A percentile compares a stretch with the other conserved stretches of the same genome.
These are phyloP conservation scores for Carex myosuroides DNA, from an alignment of 176 grass and related monocot species.

Conservation along the genomic window DNA sequence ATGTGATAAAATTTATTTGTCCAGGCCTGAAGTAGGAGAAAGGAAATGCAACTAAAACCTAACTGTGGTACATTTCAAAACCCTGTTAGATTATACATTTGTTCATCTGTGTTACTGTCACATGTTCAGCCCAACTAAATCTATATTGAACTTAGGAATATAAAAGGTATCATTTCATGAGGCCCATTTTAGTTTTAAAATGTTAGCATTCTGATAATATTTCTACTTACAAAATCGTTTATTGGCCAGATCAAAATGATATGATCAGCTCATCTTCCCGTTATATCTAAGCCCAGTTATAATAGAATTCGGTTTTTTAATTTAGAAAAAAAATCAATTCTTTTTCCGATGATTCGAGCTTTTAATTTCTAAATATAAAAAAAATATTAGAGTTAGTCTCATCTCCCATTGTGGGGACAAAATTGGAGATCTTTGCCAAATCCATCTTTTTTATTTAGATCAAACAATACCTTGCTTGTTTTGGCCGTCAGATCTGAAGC, in stretches of 20 bases:
- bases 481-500: background rate
- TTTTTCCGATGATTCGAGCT: no score
- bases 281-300: background rate
- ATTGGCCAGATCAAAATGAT: background rate
- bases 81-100: background rate
- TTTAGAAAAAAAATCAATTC: no score
- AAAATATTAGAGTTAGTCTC: background rate
- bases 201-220: background rate
- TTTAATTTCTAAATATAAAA: no score
- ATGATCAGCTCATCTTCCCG: background rate
- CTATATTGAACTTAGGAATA: background rate
- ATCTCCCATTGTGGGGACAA: background rate
- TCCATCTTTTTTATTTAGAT: background rate
- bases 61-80: background rate
- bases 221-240: background rate
- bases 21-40: no score
- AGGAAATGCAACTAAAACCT: background rate
- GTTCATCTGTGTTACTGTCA: background rate
- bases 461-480: background rate
- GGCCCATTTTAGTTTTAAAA: no score
- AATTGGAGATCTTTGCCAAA: background rate
- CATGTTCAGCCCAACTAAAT: background rate
- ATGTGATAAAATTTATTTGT: background rate
- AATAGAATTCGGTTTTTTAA: background rate
- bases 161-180: no score